phyloP scores from a whole-genome alignment of 2,329 filamentous ascomycete genomes.

The Knoxdaviesia capensis region DNA sequence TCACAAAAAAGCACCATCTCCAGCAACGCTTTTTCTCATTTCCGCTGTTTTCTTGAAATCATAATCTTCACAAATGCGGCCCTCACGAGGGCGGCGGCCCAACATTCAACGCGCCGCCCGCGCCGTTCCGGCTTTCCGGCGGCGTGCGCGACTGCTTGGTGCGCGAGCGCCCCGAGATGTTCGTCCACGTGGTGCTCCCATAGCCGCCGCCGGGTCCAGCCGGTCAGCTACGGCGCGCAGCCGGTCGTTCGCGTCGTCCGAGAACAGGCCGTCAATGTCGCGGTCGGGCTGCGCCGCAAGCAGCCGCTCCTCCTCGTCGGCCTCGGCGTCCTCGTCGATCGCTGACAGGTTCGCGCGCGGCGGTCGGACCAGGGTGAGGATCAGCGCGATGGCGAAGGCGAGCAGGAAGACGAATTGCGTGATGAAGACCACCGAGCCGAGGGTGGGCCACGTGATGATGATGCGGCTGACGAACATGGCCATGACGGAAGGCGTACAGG shows the following conservation, averaged over 20 bases:
- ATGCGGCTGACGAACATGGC: constrained; percentile 87
- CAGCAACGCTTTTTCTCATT: too few species aligned
- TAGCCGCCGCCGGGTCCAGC: constrained; percentile 33
- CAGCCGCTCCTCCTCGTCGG: constrained; percentile 83
- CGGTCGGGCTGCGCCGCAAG: constrained; percentile 27
- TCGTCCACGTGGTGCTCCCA: constrained; percentile 1
- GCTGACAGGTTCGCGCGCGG: constrained; percentile 59
- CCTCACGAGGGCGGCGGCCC: too few species aligned
- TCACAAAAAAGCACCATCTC: too few species aligned
- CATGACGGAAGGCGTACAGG: constrained; percentile 82
- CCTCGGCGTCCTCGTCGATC: constrained; percentile 74
- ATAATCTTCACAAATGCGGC: too few species aligned
- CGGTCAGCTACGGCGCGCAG: constrained; percentile 74
- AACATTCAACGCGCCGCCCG: too few species aligned
- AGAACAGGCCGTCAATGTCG: too few species aligned
- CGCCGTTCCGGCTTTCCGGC: too few species aligned
- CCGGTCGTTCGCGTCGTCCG: constrained; percentile 57
- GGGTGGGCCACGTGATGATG: constrained; percentile 86
- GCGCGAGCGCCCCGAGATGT: constrained; percentile 1
- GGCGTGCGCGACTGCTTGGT: not conserved
- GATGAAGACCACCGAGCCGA: constrained; percentile 88
- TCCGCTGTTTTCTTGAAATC: too few species aligned
- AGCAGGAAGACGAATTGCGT: constrained; percentile 81
- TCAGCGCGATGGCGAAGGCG: constrained; percentile 64
- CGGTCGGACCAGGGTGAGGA: constrained; percentile 60